Base-by-base conservation (phyloP, 2,329 filamentous ascomycete genomes). In the Cryphonectria nitschkei region DNA sequence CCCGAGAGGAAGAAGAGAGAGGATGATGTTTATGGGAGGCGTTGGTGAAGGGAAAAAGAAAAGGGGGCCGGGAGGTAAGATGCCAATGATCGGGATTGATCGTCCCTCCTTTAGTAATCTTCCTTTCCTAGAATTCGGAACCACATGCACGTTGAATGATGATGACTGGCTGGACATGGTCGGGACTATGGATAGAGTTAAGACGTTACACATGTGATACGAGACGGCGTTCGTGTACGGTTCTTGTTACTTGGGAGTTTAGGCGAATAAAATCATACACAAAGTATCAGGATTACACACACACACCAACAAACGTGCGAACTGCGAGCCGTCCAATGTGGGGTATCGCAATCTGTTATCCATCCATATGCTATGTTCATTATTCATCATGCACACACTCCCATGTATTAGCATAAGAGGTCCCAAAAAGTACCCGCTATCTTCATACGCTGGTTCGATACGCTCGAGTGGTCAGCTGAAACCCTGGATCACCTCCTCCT, bases 11-110 rank as follows among this genome's bases (percentile, higher is more conserved):
- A 71, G 19, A 73, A 64, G 73, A 77, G 81, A 72, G 74, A 79
- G 72, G 82, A 83, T 74, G 81, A 77, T n/a, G 75, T 82, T 34
- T 85, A 82, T 72, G 83, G 82, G 22, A 76, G 83, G 19, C 75
- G 83, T 65, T 85, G 82, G 83, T 84, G 29, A 64, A 13, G 5
- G 7, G 37, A 37, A 9, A 9, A 39, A 39, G 37, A 39, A 13
- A 9, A 1, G 37, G 37, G 37, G 37, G 37, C 1, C 8, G 37
- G 11, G 37, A 8, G 11, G 3, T 2, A 2, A 9, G 37, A 39
- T 13, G 11, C 37, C 8, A 39, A 13, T 39, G 37, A 11, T 39
- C 13, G 13, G 46, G 22, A 50, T 50, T 50, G 22, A 22, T 9
- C 46, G 9, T 39, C 26, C 26, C 26, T 26, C 26, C 26, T 26